Conservation (phyloP, 805 yeast species). For the Saccharomycopsis sp. region DNA sequence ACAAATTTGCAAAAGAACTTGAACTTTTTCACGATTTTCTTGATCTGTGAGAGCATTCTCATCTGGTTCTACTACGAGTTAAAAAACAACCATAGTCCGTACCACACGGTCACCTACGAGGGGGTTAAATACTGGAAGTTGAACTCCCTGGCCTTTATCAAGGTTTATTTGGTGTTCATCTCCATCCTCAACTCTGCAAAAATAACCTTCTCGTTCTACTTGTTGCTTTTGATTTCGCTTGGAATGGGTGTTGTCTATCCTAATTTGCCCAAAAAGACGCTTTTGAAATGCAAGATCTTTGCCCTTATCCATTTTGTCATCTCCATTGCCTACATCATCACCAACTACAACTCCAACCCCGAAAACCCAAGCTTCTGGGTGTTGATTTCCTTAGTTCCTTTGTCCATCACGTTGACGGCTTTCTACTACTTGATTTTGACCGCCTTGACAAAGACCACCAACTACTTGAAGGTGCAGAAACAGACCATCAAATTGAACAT, state of each 20-base stretch:
- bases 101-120: slow-evolving; percentile 25
- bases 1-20: slow-evolving; percentile 87
- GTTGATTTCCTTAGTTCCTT: slow-evolving; percentile 61
- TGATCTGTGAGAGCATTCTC: slow-evolving; percentile 77
- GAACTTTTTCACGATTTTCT: slow-evolving; percentile 74
- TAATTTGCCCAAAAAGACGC: slow-evolving; percentile 63
- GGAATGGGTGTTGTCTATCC: slow-evolving; percentile 96
- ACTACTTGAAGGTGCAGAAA: slow-evolving; percentile 70
- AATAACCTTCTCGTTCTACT: slow-evolving; percentile 80
- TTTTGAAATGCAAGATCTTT: slow-evolving; percentile 63
- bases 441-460: slow-evolving; percentile 69
- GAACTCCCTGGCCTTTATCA: slow-evolving; percentile 44
- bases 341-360: slow-evolving; percentile 46
- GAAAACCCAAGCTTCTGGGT: slow-evolving; percentile 44
- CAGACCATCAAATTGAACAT: slow-evolving; percentile 86
- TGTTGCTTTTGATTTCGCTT: slow-evolving; percentile 74
- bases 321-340: slow-evolving; percentile 46
- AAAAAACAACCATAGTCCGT: slow-evolving; percentile 45
- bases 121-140: slow-evolving; percentile 34
- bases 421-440: slow-evolving; percentile 72
- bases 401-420: slow-evolving; percentile 57
- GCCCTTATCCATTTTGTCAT: slow-evolving; percentile 51
- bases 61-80: slow-evolving; percentile 90
- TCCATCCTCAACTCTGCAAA: slow-evolving; percentile 76
- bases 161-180: slow-evolving; percentile 68